A percentile compares a stretch with the other conserved stretches of the same genome.
Evolutionary conservation across 2,329 filamentous ascomycete genomes (phyloP).

Genomic region (Berkeleyomyces rouxiae): DNA sequence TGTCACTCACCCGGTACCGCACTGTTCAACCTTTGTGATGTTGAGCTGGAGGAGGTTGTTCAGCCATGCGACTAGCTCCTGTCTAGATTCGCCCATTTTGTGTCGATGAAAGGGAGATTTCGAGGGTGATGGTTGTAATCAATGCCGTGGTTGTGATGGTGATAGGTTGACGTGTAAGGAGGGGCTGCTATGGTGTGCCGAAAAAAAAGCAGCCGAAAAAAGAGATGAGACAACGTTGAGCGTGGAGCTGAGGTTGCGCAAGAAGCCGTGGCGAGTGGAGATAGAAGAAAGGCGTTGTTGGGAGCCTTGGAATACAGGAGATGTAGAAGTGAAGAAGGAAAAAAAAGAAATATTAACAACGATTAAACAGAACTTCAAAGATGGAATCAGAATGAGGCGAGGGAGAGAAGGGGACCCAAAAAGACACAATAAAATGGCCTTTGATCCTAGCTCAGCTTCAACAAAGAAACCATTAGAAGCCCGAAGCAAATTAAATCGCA

Average conservation of each 20-base stretch:
- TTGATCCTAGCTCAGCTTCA: constrained; percentile 8
- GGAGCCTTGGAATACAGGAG: not conserved
- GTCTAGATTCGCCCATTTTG: constrained; percentile 56
- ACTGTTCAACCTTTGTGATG: constrained; percentile 97
- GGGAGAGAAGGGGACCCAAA: not conserved
- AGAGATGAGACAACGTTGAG: not conserved
- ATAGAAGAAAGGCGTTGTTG: not conserved
- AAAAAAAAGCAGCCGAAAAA: constrained; percentile 6
- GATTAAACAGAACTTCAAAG: constrained; percentile 5
- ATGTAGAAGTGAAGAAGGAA: constrained; percentile 1
- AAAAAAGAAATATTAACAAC: constrained; percentile 12
- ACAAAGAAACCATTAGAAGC: constrained; percentile 7
- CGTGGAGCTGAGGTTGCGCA: constrained; percentile 7
- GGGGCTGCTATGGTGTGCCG: constrained; percentile 4
- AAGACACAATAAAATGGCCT: constrained; percentile 1
- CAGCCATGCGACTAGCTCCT: constrained; percentile 90
- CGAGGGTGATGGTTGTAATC: constrained; percentile 5
- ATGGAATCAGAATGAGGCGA: constrained; percentile 1
- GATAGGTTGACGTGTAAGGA: constrained; percentile 8
- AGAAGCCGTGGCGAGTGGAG: not conserved
- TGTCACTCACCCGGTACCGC: constrained; percentile 71
- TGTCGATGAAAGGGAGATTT: not conserved
- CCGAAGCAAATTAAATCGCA: not conserved
- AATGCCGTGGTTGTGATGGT: not conserved
- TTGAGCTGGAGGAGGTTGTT: constrained; percentile 97